Conservation (phyloP, 2,329 filamentous ascomycete species). For the Rhynchosporium agropyri region DNA sequence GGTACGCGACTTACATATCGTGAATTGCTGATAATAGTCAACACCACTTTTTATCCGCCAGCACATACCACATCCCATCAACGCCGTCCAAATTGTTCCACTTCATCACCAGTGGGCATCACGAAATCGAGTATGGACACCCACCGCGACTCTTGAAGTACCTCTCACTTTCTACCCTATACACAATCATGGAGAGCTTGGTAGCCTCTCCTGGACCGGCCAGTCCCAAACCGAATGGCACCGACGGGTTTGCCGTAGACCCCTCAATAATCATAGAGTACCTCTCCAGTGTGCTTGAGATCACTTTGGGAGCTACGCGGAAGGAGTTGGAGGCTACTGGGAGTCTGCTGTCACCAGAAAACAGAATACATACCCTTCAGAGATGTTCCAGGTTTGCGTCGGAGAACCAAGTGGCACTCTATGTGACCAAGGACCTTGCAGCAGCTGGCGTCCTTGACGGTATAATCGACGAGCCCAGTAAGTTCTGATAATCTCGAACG, state of each 20-base stretch:
- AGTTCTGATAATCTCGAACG: slow-evolving; percentile 25
- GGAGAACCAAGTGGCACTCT: slow-evolving; percentile 84
- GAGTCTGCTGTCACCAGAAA: slow-evolving; percentile 70
- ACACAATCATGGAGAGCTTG: slow-evolving; percentile 41
- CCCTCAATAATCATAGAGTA: slow-evolving; percentile 72
- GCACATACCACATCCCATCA: slow-evolving; percentile 18
- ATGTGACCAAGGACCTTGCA: slow-evolving; percentile 82
- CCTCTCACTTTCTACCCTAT: slow-evolving; percentile 22
- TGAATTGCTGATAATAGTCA: slow-evolving; percentile 25
- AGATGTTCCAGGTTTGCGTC: slow-evolving; percentile 87
- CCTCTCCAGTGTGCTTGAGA: slow-evolving; percentile 68
- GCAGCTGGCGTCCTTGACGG: slow-evolving; percentile 42
- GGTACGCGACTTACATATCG: slow-evolving; percentile 14
- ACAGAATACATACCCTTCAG: slow-evolving; percentile 75
- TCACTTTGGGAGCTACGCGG: slow-evolving; percentile 73
- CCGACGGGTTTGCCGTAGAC: slow-evolving; percentile 58
- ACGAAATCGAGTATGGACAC: slow-evolving; percentile 27
- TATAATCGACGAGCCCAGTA: slow-evolving; percentile 45
- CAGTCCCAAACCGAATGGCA: slow-evolving; percentile 38
- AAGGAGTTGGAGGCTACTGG: slow-evolving; percentile 79
- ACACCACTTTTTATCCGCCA: slow-evolving; percentile 26
- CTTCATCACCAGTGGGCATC: slow-evolving; percentile 28
- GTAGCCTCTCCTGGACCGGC: slow-evolving; percentile 37
- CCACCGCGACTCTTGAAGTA: slow-evolving; percentile 25
- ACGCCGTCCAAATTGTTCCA: slow-evolving; percentile 27